Base-by-base conservation (phyloP, 768 basidiomycete species). In the Hypholoma fasciculare region DNA sequence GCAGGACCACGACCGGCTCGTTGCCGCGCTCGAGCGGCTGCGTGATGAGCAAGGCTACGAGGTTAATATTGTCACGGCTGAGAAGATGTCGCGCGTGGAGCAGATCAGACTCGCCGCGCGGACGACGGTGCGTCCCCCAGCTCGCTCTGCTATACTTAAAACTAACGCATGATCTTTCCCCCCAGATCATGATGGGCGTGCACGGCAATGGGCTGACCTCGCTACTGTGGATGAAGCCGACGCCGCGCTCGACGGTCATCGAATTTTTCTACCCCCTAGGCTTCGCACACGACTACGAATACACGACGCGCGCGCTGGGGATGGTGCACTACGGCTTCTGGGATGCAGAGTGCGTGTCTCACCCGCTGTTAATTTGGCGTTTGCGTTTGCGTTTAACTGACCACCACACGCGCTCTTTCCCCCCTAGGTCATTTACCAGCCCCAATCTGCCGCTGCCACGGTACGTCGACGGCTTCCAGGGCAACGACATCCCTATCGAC, bases 161-260 rank as follows among this genome's bases (percentile, higher is more conserved):
- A 2, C 36, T 50, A 19, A 52, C 20, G 19, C n/a, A 26, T 48
- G 19, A 59, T 11, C 8, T 36, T 46, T 19, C 9, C 11, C 9
- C 11, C 36, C 20, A 96, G 94, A 92, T 96, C 65, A 83, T 96
- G 87, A 89, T 96, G 82, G 94, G 94, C 57, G 89, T 96, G 14
- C 94, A 96, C 65, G 94, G 95, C 9, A 96, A 97, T 67, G 95
- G 92, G 34, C 71, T 97, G 39, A 96, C 94, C 0, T 82, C 92
- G 27, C 80, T 96, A 0, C 69, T 97, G 4, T 97, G 94, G 94
- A 97, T 96, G 95, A 88, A 90, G 20, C 90, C 92, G 1, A 84
- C 83, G 3, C 86, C 87, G 5, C 79, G 88, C 16, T 82, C 92
- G 34, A 94, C 95, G 0, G 93, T 97, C 34, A 92, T 96, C 67